Conservation (phyloP, 2,329 filamentous ascomycete genomes). For the Ceratocystis cacaofunesta region DNA sequence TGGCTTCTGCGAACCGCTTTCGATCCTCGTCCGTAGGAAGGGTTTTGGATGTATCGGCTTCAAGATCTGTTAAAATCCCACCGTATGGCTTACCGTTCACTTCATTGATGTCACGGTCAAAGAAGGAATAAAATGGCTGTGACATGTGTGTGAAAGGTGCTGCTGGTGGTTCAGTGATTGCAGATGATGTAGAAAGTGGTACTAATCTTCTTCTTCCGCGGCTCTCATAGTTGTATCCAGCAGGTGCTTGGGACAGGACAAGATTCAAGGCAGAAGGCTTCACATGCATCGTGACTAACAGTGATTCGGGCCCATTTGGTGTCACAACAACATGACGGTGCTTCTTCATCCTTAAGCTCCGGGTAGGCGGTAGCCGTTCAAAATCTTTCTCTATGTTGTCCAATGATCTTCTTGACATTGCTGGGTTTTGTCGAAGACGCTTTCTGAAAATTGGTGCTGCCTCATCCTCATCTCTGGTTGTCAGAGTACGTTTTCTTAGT, state of each 20-base stretch:
- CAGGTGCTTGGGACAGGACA: conserved; percentile 30
- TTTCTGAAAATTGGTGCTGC: conserved; percentile 10
- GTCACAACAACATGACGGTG: conserved; percentile 7
- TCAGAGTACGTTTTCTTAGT: conserved; percentile 15
- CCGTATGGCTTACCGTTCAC: conserved; percentile 88
- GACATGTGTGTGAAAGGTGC: conserved; percentile 46
- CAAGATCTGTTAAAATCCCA: conserved; percentile 73
- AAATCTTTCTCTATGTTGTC: conserved; percentile 24
- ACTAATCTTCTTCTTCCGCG: conserved; percentile 8
- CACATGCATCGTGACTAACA: conserved; percentile 45
- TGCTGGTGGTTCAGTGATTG: conserved; percentile 27
- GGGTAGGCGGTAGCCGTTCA: conserved; percentile 13
- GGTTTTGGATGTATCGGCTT: conserved; percentile 84
- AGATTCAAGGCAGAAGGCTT: conserved; percentile 43
- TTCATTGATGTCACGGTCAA: conserved; percentile 79
- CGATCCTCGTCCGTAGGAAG: conserved; percentile 68
- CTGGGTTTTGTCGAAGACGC: conserved; percentile 13
- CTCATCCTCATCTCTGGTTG: conserved; percentile 15
- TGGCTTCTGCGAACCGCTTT: conserved; percentile 75
- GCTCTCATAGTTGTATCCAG: conserved; percentile 7
- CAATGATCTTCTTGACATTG: conserved; percentile 20
- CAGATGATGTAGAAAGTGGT: conserved; percentile 5
- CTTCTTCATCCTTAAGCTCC: conserved; percentile 13
- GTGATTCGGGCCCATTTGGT: conserved; percentile 24
- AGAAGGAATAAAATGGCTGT: conserved; percentile 75